These are phyloP conservation scores for Rutidosis leptorrhynchoides DNA, from an alignment of 129 eudicot genomes.

Conservation along the genomic window DNA sequence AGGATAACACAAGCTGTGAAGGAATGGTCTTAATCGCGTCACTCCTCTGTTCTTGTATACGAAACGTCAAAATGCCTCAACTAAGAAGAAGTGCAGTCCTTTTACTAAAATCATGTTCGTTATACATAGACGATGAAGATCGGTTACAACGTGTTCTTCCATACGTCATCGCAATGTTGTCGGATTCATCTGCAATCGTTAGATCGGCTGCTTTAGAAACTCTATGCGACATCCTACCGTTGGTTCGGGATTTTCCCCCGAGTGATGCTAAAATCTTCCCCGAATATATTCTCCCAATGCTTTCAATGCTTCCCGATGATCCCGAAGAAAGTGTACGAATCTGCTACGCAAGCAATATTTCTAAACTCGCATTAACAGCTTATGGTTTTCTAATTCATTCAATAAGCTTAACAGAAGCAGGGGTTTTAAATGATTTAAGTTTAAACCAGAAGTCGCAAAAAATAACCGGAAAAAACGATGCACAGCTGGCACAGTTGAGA, in stretches of 20 bases:
- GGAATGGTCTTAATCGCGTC: conserved; percentile 97
- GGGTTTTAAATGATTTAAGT: conserved; percentile 72
- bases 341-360: conserved; percentile 88
- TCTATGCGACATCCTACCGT: conserved; percentile 82
- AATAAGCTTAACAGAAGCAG: conserved; percentile 93
- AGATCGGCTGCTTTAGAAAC: conserved; percentile 98
- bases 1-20: conserved; percentile 78
- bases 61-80: conserved; percentile 89
- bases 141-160: conserved; percentile 95
- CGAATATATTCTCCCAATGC: conserved; percentile 96
- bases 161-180: conserved; percentile 80
- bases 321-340: conserved; percentile 95
- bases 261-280: conserved; percentile 98
- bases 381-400: conserved; percentile 90
- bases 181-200: conserved; percentile 91
- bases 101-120: conserved; percentile 65
- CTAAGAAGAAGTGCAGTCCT: conserved; percentile 75
- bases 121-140: conserved; percentile 91
- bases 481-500: conserved; percentile 74
- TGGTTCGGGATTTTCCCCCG: conserved; percentile 92
- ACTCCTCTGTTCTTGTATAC: conserved; percentile 84
- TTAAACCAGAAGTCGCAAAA: conserved; percentile 40
- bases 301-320: conserved; percentile 96
- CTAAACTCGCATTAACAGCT: conserved; percentile 88
- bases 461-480: conserved; percentile 47